phyloP scores from a whole-genome alignment of 352 stramenopile genomes.

The Phytophthora brassicae region DNA sequence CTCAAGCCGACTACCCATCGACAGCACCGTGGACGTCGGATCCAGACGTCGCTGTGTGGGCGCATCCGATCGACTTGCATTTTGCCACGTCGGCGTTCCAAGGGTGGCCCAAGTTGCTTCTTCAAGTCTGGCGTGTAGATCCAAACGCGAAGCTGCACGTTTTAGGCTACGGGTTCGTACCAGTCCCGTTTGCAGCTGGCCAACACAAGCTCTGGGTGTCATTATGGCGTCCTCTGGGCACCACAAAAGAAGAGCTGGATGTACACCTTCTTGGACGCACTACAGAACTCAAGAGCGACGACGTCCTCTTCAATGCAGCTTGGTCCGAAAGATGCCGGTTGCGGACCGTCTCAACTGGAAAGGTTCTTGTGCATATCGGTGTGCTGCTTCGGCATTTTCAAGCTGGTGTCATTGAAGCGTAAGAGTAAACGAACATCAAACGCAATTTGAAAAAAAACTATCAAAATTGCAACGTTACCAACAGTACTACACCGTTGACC shows the following conservation, averaged over 20 bases:
- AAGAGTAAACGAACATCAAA: background rate
- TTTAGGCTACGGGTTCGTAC: conserved; percentile 60
- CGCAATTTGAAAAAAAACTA: background rate
- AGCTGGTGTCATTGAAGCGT: conserved; percentile 20
- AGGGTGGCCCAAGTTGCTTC: conserved; percentile 63
- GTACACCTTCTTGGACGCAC: conserved; percentile 53
- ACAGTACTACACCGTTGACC: background rate
- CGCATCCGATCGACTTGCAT: conserved; percentile 71
- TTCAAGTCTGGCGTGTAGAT: conserved; percentile 69
- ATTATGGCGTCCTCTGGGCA: conserved; percentile 67
- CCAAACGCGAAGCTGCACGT: conserved; percentile 48
- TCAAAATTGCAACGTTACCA: conserved; percentile 31
- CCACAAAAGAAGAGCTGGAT: conserved; percentile 48
- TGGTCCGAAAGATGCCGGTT: conserved; percentile 65
- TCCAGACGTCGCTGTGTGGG: conserved; percentile 49
- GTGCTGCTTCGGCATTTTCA: conserved; percentile 63
- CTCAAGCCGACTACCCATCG: conserved; percentile 58
- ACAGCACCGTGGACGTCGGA: conserved; percentile 22
- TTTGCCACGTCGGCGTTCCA: conserved; percentile 56
- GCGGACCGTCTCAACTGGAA: conserved; percentile 59
- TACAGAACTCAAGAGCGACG: conserved; percentile 54
- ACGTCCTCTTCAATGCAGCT: conserved; percentile 57
- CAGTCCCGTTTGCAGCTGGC: conserved; percentile 55
- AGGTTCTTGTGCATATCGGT: conserved; percentile 47
- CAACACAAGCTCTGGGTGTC: conserved; percentile 46